Conservation (phyloP, 805 yeast genomes). For the Wickerhamiella lipophila region DNA sequence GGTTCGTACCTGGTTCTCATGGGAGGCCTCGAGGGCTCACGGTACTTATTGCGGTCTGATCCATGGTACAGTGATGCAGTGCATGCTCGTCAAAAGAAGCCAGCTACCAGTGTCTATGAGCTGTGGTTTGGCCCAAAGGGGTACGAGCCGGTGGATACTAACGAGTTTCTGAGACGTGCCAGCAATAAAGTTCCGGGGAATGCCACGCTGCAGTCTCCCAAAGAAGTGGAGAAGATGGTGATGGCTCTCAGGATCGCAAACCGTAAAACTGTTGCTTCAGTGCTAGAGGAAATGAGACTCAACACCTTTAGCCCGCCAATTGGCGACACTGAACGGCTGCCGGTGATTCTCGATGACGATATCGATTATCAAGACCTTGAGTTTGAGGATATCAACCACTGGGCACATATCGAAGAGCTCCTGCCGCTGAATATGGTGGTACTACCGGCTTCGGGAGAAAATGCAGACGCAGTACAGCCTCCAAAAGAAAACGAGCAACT, state of each 20-base stretch:
- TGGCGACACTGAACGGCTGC: not conserved
- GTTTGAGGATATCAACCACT: constrained; percentile 1
- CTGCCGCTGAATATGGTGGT: constrained; percentile 5
- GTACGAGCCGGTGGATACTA: not conserved
- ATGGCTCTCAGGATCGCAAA: not conserved
- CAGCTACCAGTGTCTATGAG: not conserved
- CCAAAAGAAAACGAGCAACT: not conserved
- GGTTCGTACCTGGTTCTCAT: not conserved
- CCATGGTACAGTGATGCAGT: constrained; percentile 10
- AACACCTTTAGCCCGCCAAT: not conserved
- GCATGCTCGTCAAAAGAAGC: not conserved
- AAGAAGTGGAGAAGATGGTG: not conserved
- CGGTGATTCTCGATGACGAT: not conserved
- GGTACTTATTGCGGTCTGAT: constrained; percentile 3
- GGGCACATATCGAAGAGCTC: constrained; percentile 1
- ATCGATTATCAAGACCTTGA: constrained; percentile 1
- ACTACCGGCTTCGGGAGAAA: not conserved
- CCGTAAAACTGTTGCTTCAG: not conserved
- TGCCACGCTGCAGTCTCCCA: not conserved
- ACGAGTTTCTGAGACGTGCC: constrained; percentile 6
- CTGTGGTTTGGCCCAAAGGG: constrained; percentile 9
- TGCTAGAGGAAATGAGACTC: not conserved
- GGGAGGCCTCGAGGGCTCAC: constrained; percentile 6
- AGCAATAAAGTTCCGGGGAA: not conserved
- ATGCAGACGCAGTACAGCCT: not conserved